A percentile compares a stretch with the other conserved stretches of the same genome.
Evolutionary conservation across 768 basidiomycete genomes (phyloP).

Genomic region (Pleurotus giganteus): DNA sequence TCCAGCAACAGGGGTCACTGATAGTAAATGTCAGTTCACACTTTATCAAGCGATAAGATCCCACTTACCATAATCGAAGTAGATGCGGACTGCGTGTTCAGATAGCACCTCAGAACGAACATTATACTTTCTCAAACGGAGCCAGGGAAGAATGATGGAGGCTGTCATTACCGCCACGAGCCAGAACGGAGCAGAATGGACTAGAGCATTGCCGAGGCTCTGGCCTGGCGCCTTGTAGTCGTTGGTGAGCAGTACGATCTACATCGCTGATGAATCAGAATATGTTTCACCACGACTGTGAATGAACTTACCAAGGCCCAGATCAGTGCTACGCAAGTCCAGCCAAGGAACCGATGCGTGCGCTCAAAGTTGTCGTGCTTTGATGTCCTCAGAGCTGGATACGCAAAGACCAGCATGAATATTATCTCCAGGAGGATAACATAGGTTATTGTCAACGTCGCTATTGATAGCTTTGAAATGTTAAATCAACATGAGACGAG

Average conservation of each 20-base stretch:
- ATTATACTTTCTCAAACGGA: conserved; percentile 37
- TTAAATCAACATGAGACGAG: background rate
- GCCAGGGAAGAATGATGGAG: conserved; percentile 45
- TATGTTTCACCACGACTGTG: background rate
- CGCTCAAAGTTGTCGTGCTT: conserved; percentile 41
- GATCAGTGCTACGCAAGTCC: conserved; percentile 37
- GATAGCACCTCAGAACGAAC: conserved; percentile 40
- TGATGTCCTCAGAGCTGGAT: conserved; percentile 34
- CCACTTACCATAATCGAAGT: conserved; percentile 40
- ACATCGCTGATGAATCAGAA: background rate
- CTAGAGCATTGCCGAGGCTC: conserved; percentile 29
- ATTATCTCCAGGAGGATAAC: conserved; percentile 32
- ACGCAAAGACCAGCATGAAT: conserved; percentile 36
- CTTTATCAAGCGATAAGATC: background rate
- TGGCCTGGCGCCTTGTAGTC: conserved; percentile 29
- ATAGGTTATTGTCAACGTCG: conserved; percentile 36
- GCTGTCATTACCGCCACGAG: conserved; percentile 35
- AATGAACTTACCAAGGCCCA: conserved; percentile 34
- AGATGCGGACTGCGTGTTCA: conserved; percentile 39
- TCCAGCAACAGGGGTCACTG: conserved; percentile 16
- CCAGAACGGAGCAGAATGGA: conserved; percentile 38
- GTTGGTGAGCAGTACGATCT: conserved; percentile 34
- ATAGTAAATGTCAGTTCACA: background rate
- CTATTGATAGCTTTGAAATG: conserved; percentile 22
- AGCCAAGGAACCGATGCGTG: conserved; percentile 45